Evolutionary conservation across 345 rosid species (phyloP), one percentile per base, ranked within the genome.

Genomic region (Gossypium australe): DNA sequence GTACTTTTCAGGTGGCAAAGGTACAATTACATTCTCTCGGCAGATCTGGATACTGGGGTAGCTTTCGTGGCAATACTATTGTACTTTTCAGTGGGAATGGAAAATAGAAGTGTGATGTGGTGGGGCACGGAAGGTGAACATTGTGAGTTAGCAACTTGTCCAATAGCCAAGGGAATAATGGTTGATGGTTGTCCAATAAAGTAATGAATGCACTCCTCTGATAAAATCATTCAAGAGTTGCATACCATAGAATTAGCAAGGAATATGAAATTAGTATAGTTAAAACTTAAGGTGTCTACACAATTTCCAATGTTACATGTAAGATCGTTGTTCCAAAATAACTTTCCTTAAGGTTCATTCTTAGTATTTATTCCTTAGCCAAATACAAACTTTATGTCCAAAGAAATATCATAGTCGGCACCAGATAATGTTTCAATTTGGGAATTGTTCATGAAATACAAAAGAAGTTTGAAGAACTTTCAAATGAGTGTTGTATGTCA

Each of bases 161-260:
- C 20, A 20, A 20, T 20, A 20, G 20, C 20, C 0, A 20, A 20
- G 20, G 20, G 20, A 20, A 20, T 20, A 20, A 20, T 20, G 20
- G 20, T 20, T 20, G 20, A 20, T 20, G 20, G 20, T 20, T 20
- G 20, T 20, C 20, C 20, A 20, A 0, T 20, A 0, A 20, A 20
- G 20, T 20, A 20, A 20, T 20, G 20, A 20, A 20, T 20, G 20
- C 0, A 22, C 64, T 59, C 17, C 34, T 58, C 63, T 22, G 11
- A 53, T 20, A 63, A 24, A 73, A 74, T 68, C 53, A 25, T 53
- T 38, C 48, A 43, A 44, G 73, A 52, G 71, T 51, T 52, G 64
- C 60, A 71, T 44, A 58, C 73, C 20, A 66, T 49, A 75, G 59
- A 63, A 72, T 65, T 62, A 73, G 18, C 25, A 78, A 74, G 77